Base-by-base conservation (phyloP, 2,329 filamentous ascomycete species). In the Diaporthe helianthi region DNA sequence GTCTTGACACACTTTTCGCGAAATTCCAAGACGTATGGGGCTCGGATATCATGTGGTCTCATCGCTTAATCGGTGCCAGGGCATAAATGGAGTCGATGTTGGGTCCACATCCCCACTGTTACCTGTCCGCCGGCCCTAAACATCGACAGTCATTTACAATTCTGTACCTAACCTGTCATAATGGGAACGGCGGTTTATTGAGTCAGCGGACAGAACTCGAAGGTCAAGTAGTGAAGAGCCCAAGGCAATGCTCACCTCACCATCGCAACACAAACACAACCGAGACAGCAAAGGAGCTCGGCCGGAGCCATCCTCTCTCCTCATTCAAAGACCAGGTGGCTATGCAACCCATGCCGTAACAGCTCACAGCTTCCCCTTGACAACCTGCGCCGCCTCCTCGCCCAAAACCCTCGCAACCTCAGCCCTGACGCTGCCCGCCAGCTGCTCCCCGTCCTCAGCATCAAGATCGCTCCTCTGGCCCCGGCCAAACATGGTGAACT, bases 401-500 rank as follows among this genome's bases (percentile, higher is more conserved):
- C 73, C 75, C 72, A 87, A 69, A 2, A 89, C 78, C 55, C 81
- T 80, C 1, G 81, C 83, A 36, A 91, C 78, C 68, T 83, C 81
- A 53, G 78, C 76, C 71, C 88, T 80, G 26, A 91, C 78, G 74
- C 83, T 81, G 52, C 78, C 83, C 8, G 90, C 91, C 71, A 95
- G 76, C 68, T 76, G 80, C 22, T 77, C 84, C 0, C 87, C 93
- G 73, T 94, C 92, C 13, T 92, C 90, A 47, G 94, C 92, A 74
- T 94, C 92, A 67, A 95, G 76, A 71, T 95, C 92, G 72, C 90
- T 88, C 67, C 93, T 82, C 76, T 86, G 84, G 0, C 93, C 93
- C 17, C 90, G 81, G 1, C 92, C 93, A 82, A 95, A 95, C 92
- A 94, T 94, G 55, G 90, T 93, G 81, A 93, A 94, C 77, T 89